These are phyloP conservation scores for Huntiella bhutanensis DNA, from an alignment of 2,329 filamentous ascomycete genomes.

Conservation along the genomic window DNA sequence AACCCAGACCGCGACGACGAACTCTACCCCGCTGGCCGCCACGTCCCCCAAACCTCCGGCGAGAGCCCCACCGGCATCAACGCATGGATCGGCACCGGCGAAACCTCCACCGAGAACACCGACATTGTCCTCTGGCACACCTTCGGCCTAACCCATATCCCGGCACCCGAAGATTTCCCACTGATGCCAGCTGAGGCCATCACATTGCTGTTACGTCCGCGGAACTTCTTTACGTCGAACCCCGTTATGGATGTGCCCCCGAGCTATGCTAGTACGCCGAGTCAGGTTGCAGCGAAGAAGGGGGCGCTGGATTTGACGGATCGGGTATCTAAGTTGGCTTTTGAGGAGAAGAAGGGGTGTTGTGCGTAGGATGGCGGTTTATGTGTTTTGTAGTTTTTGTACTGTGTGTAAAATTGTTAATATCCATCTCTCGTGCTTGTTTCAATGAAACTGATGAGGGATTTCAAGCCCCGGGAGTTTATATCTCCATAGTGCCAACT, in stretches of 20 bases:
- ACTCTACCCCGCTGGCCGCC: constrained; percentile 67
- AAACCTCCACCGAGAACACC: constrained; percentile 53
- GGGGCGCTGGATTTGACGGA: constrained; percentile 29
- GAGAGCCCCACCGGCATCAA: constrained; percentile 56
- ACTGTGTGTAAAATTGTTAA: no score
- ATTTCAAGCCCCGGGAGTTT: no score
- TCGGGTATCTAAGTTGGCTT: constrained; percentile 25
- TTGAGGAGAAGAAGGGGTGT: neutral
- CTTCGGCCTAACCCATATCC: constrained; percentile 80
- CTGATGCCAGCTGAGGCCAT: constrained; percentile 82
- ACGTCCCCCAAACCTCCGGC: constrained; percentile 75
- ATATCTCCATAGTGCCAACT: no score
- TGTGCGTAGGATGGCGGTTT: no score
- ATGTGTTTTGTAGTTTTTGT: no score
- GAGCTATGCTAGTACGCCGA: constrained; percentile 53
- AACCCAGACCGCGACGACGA: constrained; percentile 54
- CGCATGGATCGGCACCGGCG: constrained; percentile 56
- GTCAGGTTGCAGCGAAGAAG: constrained; percentile 35
- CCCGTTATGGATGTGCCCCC: constrained; percentile 67
- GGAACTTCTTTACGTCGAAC: constrained; percentile 69
- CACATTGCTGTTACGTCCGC: constrained; percentile 56
- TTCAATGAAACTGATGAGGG: no score
- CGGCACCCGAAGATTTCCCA: constrained; percentile 75
- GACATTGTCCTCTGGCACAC: constrained; percentile 89
- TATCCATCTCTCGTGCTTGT: no score